phyloP scores from a whole-genome alignment of 495 filamentous ascomycete species.

The Rusavskia elegans region DNA sequence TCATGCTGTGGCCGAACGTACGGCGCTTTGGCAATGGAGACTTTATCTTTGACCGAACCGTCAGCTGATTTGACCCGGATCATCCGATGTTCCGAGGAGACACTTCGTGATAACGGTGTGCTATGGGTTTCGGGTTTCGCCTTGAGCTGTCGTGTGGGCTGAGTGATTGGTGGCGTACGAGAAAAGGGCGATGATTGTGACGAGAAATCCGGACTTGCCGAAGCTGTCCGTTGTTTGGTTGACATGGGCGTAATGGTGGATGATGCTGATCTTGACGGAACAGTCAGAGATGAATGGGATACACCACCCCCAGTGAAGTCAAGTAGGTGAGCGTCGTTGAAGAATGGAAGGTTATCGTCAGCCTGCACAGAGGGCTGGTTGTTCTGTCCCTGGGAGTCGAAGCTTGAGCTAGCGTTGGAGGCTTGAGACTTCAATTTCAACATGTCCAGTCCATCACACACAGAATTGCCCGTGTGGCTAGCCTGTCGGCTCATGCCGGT shows the following conservation, averaged over 20 bases:
- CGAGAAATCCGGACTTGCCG: conserved; percentile 20
- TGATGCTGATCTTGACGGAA: conserved; percentile 11
- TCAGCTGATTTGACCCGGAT: conserved; percentile 38
- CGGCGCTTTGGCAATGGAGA: conserved; percentile 51
- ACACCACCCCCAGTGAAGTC: neutral
- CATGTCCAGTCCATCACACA: conserved; percentile 29
- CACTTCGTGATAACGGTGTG: conserved; percentile 13
- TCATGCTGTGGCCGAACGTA: conserved; percentile 62
- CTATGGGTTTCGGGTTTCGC: conserved; percentile 24
- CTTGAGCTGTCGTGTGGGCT: conserved; percentile 26
- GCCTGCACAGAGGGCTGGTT: neutral
- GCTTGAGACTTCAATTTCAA: conserved; percentile 25
- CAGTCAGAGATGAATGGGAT: conserved; percentile 12
- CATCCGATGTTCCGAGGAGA: conserved; percentile 30
- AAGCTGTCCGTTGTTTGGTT: conserved; percentile 21
- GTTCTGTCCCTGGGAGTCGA: neutral
- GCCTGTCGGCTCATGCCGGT: conserved; percentile 26
- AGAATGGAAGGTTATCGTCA: neutral
- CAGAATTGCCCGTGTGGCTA: conserved; percentile 24
- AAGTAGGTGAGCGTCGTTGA: neutral
- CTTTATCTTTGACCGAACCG: conserved; percentile 41
- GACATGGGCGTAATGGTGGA: conserved; percentile 13
- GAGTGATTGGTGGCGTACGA: conserved; percentile 28
- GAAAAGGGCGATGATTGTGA: conserved; percentile 22
- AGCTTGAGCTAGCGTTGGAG: conserved; percentile 1